These are phyloP conservation scores for Volvox reticuliferus DNA, from an alignment of 139 green algal species.

Conservation along the genomic window DNA sequence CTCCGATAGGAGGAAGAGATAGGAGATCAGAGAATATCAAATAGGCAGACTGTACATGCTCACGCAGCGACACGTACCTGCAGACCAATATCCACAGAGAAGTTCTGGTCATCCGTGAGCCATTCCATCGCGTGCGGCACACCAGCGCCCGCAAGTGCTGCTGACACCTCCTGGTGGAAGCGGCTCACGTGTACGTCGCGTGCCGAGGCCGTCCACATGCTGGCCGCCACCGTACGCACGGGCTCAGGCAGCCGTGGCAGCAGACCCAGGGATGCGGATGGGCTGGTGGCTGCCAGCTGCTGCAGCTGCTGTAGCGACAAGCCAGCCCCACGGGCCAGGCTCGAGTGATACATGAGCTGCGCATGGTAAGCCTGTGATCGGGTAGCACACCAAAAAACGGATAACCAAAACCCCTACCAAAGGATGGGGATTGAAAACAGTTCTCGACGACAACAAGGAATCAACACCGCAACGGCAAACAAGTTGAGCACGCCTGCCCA, in stretches of 20 bases:
- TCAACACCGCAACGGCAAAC: too few relatives aligned
- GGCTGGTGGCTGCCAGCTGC: background rate
- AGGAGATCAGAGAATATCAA: too few relatives aligned
- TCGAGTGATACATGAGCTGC: conserved; percentile 63
- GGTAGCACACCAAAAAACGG: too few relatives aligned
- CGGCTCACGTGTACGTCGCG: conserved; percentile 56
- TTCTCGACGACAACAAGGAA: too few relatives aligned
- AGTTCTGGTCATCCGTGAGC: conserved; percentile 63
- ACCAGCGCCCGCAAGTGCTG: conserved; percentile 50
- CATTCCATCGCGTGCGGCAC: conserved; percentile 62
- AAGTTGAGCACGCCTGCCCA: too few relatives aligned
- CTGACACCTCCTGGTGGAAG: conserved; percentile 60
- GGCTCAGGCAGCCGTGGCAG: conserved; percentile 56
- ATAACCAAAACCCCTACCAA: too few relatives aligned
- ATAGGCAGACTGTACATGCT: too few relatives aligned
- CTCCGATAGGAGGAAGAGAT: too few relatives aligned
- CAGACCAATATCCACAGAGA: conserved; percentile 65
- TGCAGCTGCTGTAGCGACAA: conserved; percentile 11
- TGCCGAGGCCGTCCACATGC: conserved; percentile 56
- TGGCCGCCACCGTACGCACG: conserved; percentile 32
- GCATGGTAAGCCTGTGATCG: conserved; percentile 56
- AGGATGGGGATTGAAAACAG: too few relatives aligned
- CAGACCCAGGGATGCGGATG: background rate
- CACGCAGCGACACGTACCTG: conserved; percentile 24
- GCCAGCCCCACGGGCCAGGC: conserved; percentile 29